Percentiles rank a stretch among this genome's conserved stretches.
Conservation (phyloP, 176 grass and related monocot species). For the Avena atlantica region DNA sequence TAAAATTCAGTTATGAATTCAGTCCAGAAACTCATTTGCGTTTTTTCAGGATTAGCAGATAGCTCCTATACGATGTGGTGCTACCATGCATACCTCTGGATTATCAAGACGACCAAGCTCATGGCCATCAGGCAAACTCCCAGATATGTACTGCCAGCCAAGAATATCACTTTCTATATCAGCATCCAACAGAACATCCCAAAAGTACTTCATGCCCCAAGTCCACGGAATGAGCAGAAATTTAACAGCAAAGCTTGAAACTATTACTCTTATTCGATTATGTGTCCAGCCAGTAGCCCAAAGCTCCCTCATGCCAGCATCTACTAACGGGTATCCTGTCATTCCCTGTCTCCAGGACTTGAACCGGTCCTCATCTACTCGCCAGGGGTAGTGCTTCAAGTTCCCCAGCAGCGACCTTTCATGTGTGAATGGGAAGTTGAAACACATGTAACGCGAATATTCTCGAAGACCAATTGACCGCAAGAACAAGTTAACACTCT, state of each 20-base stretch:
- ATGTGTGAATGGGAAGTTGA: slow-evolving; percentile 93
- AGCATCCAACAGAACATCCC: slow-evolving; percentile 93
- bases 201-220: slow-evolving; percentile 99
- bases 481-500: slow-evolving; percentile 77
- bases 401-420: slow-evolving; percentile 86
- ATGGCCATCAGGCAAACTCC: slow-evolving; percentile 95
- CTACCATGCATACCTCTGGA: slow-evolving; percentile 73
- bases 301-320: slow-evolving; percentile 98
- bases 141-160: slow-evolving; percentile 98
- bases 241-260: slow-evolving; percentile 87
- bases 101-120: slow-evolving; percentile 82
- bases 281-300: slow-evolving; percentile 98
- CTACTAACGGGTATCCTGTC: slow-evolving; percentile 93
- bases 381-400: slow-evolving; percentile 90
- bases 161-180: slow-evolving; percentile 95
- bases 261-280: slow-evolving; percentile 84
- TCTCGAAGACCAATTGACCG: slow-evolving; percentile 83
- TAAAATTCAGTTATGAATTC: slow-evolving; percentile 9
- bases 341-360: slow-evolving; percentile 92
- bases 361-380: slow-evolving; percentile 66
- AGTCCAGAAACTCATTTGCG: not conserved
- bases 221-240: slow-evolving; percentile 85
- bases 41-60: slow-evolving; percentile 28
- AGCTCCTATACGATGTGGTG: slow-evolving; percentile 21
- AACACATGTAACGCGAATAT: slow-evolving; percentile 94